Conservation (phyloP, 345 rosid genomes). For the Corymbia maculata region DNA sequence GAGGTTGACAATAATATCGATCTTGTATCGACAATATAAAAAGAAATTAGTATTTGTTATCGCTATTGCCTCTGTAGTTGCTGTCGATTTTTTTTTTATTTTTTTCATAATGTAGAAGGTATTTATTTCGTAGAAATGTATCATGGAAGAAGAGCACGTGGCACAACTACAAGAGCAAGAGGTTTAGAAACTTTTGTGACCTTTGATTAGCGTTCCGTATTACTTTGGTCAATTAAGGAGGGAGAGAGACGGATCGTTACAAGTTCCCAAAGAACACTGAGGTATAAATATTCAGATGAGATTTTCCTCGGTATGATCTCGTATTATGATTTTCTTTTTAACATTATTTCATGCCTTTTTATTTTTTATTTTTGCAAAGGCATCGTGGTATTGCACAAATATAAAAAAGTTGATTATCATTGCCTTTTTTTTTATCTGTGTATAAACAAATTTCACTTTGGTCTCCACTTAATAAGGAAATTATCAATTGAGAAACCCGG, state of each 20-base stretch:
- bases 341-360: neutral
- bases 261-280: neutral
- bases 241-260: neutral
- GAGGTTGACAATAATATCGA: rapidly evolving
- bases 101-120: rapidly evolving
- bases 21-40: no score
- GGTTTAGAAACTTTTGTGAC: neutral
- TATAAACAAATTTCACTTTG: neutral
- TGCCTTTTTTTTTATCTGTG: neutral
- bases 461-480: neutral
- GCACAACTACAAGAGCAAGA: rapidly evolving
- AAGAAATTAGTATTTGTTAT: neutral
- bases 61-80: rapidly evolving
- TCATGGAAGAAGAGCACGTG: rapidly evolving
- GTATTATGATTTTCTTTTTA: neutral
- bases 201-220: neutral
- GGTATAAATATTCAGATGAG: neutral
- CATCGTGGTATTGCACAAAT: rapidly evolving
- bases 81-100: neutral
- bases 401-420: no score
- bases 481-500: neutral
- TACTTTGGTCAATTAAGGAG: neutral
- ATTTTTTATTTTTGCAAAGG: no score
- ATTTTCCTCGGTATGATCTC: neutral
- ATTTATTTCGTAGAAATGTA: neutral